These are phyloP conservation scores for Rhododendron mucronatum DNA, from an alignment of 148 eudicot species.

Conservation along the genomic window DNA sequence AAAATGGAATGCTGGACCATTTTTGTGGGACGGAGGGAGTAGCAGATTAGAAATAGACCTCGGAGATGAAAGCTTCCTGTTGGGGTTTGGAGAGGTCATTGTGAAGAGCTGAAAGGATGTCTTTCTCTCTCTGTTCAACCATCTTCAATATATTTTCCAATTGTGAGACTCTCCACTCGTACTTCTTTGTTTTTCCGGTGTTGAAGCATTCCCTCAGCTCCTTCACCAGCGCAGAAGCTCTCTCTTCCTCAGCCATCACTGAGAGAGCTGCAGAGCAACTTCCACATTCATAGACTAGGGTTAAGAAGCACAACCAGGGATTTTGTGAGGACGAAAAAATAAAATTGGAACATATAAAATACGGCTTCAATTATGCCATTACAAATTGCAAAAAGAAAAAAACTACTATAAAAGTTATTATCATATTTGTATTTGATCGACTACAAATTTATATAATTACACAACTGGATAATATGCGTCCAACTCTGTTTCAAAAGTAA, in stretches of 20 bases:
- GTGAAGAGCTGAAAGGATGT: conserved; percentile 46
- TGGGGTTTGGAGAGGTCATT: conserved; percentile 58
- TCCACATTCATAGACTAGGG: neutral
- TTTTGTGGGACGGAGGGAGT: neutral
- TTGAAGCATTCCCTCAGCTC: conserved; percentile 39
- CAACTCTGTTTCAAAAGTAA: too few species aligned
- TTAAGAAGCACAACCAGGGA: neutral
- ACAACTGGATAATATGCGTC: too few species aligned
- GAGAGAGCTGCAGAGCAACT: conserved; percentile 27
- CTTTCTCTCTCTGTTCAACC: conserved; percentile 43
- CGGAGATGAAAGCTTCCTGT: conserved; percentile 46
- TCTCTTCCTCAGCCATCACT: conserved; percentile 23
- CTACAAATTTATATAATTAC: too few species aligned
- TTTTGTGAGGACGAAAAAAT: neutral
- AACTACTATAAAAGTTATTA: too few species aligned
- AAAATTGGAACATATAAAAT: too few species aligned
- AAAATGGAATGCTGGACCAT: neutral
- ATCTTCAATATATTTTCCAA: conserved; percentile 39
- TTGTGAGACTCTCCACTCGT: conserved; percentile 55
- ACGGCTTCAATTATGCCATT: too few species aligned
- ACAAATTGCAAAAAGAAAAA: too few species aligned
- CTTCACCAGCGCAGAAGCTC: conserved; percentile 38
- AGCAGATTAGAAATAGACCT: conserved; percentile 23
- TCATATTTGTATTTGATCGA: too few species aligned
- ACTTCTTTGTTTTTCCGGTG: conserved; percentile 51